Base-by-base conservation (phyloP, 169 alveolate genomes). In the Perkinsus olseni region DNA sequence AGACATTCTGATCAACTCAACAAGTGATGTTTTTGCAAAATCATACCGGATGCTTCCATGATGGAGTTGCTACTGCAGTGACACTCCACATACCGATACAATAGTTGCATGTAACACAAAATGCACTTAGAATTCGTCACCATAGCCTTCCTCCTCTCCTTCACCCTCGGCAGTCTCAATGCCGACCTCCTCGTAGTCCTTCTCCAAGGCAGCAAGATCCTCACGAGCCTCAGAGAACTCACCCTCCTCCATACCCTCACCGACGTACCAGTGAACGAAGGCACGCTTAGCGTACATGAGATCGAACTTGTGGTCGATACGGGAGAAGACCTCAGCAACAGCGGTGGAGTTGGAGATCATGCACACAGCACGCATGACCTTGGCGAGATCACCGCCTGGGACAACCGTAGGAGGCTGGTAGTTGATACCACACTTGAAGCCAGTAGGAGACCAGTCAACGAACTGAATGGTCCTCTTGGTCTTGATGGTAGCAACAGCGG, bases 361-460 rank as follows among this genome's bases (percentile, higher is more conserved):
- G 93, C 99, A 97, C 38, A 97, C 98, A 17, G 99, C 98, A 93
- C 99, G 98, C 96, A 96, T 94, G 34, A 97, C 98, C 96, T 97
- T 98, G 92, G 99, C 99, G 36, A 98, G 96, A 95, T 98, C 99
- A 45, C 98, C 99, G 45, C 99, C 99, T 62, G 99, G 99, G 34
- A 98, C 99, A 74, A 97, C 99, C 74, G 99, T 96, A 74, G 99
- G 99, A 74, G 99, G 99, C 96, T 98, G 98, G 96, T 98, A 97
- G 98, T 98, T 98, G 93, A 98, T 98, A 91, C 99, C 99, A 95
- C 98, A 98, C 96, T 98, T 98, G 98, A 98, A 98, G 74, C 99
- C 99, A 92, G 99, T 98, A 92, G 99, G 99, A 96, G 99, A 97
- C 99, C 99, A 98, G 94, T 98, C 99, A 91, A 98, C 99, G 95